Conservation (phyloP, 108 stramenopile species). For the Aurantiochytrium sp. region DNA sequence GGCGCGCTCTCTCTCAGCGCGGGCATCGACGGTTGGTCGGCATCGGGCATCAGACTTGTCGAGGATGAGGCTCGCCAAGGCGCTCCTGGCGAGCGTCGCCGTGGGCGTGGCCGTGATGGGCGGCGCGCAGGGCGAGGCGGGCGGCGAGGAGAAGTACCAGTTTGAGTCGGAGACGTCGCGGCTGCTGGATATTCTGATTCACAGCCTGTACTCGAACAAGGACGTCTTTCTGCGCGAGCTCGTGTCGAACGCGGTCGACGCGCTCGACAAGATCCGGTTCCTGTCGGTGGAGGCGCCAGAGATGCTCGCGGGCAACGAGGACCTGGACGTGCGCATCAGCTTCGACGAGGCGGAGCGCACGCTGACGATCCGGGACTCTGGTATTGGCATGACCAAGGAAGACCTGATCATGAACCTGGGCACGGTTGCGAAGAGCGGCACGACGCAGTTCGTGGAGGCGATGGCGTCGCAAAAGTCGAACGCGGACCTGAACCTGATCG, state of each 20-base stretch:
- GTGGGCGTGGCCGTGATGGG: not conserved
- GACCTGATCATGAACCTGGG: conserved; percentile 90
- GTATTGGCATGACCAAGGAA: conserved; percentile 96
- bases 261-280: conserved; percentile 98
- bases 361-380: conserved; percentile 89
- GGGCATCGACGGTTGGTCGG: too few relatives aligned
- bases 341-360: conserved; percentile 81
- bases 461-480: conserved; percentile 44
- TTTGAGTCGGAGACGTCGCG: conserved; percentile 97
- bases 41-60: too few relatives aligned
- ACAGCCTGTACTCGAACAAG: conserved; percentile 98
- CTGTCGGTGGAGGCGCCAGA: conserved; percentile 71
- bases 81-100: not conserved
- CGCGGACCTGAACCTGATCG: conserved; percentile 80
- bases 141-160: conserved; percentile 53
- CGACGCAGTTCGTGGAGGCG: conserved; percentile 94
- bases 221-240: conserved; percentile 90
- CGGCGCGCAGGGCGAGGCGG: not conserved
- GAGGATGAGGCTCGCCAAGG: not conserved
- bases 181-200: conserved; percentile 99
- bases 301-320: conserved; percentile 63
- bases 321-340: conserved; percentile 82
- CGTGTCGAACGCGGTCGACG: conserved; percentile 96
- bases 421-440: conserved; percentile 97
- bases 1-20: too few relatives aligned